Percentiles rank a stretch among this genome's conserved stretches.
These are phyloP conservation scores for Septoria linicola DNA, from an alignment of 2,329 filamentous ascomycete genomes.

Conservation along the genomic window DNA sequence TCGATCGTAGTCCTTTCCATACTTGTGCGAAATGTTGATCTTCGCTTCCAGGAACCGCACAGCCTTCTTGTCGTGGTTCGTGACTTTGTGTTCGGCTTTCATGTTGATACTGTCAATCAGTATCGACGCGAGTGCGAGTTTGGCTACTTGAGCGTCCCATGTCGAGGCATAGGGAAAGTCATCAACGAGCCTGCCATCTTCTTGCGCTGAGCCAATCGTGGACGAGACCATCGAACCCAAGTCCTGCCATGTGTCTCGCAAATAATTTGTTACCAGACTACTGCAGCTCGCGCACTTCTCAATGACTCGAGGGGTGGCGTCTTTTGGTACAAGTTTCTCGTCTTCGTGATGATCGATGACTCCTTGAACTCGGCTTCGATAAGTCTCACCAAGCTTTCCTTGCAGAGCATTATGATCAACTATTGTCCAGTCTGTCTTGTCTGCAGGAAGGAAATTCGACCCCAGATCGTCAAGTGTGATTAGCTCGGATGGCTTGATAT, in stretches of 20 bases:
- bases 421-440: constrained; percentile 67
- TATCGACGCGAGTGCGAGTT: constrained; percentile 67
- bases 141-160: constrained; percentile 61
- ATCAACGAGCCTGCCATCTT: constrained; percentile 40
- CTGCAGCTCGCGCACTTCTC: constrained; percentile 70
- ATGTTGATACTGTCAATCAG: constrained; percentile 72
- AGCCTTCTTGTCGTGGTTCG: constrained; percentile 58
- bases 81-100: constrained; percentile 60
- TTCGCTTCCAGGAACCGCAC: constrained; percentile 60
- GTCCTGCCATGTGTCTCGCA: constrained; percentile 58
- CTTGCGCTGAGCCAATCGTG: constrained; percentile 43
- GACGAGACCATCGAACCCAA: constrained; percentile 42
- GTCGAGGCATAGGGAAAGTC: constrained; percentile 40
- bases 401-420: constrained; percentile 78
- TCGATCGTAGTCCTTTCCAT: constrained; percentile 51
- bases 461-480: constrained; percentile 63
- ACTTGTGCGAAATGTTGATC: constrained; percentile 42
- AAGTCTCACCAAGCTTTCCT: constrained; percentile 57
- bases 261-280: constrained; percentile 65
- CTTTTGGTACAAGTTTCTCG: constrained; percentile 56
- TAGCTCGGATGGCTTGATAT: constrained; percentile 60
- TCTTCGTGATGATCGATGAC: constrained; percentile 80
- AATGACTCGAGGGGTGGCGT: constrained; percentile 59
- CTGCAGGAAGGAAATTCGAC: constrained; percentile 44
- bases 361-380: constrained; percentile 56